These are phyloP conservation scores for Leccinum subrobustum DNA, from an alignment of 1,284 basidiomycete genomes.

Conservation along the genomic window DNA sequence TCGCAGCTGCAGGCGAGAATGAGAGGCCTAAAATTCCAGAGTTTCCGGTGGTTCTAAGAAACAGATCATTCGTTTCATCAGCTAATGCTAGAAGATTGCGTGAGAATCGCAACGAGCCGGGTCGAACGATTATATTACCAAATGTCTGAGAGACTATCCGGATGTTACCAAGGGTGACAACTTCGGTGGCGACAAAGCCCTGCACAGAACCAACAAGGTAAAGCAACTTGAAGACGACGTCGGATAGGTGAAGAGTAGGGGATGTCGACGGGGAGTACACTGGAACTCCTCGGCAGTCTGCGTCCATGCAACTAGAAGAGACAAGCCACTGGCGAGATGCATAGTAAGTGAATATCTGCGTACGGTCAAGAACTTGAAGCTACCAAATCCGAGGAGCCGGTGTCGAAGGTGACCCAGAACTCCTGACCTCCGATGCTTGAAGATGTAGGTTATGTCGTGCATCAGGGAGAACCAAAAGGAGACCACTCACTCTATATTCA, in stretches of 20 bases:
- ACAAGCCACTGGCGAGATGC: constrained; percentile 36
- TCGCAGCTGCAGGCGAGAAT: constrained; percentile 50
- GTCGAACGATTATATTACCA: constrained; percentile 18
- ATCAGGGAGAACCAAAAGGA: neutral
- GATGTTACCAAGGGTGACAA: constrained; percentile 43
- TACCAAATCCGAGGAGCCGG: constrained; percentile 35
- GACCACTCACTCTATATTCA: constrained; percentile 26
- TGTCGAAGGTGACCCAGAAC: constrained; percentile 38
- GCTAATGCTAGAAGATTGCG: constrained; percentile 42
- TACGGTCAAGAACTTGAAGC: neutral
- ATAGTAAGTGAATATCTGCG: neutral
- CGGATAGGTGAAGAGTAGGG: constrained; percentile 33
- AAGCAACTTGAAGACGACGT: constrained; percentile 38
- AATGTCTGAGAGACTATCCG: constrained; percentile 37
- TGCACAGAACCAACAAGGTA: constrained; percentile 50
- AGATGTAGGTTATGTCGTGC: neutral
- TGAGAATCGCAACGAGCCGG: neutral
- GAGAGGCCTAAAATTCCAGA: constrained; percentile 59
- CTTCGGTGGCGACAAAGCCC: constrained; percentile 45
- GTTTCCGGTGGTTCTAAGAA: constrained; percentile 46
- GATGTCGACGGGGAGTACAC: constrained; percentile 32
- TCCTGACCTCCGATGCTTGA: constrained; percentile 32
- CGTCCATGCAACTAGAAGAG: constrained; percentile 31
- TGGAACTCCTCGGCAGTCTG: constrained; percentile 36
- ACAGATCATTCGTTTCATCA: constrained; percentile 44